These are phyloP conservation scores for Ephemerocybe angulata DNA, from an alignment of 768 basidiomycete genomes.

Conservation along the genomic window DNA sequence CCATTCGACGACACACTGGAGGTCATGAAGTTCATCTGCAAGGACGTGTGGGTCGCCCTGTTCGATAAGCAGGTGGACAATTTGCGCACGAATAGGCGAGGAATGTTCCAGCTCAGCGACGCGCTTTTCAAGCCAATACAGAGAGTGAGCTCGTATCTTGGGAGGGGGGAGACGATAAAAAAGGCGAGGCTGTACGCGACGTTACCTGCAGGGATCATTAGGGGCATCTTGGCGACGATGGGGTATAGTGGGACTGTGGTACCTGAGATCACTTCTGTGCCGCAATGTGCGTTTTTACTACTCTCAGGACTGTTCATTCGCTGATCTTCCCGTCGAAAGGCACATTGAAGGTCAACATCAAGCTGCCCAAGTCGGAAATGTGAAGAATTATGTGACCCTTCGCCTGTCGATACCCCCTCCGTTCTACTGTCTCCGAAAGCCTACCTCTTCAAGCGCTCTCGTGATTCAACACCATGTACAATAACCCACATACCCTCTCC, in stretches of 20 bases:
- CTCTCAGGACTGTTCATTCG: not conserved
- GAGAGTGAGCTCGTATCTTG: constrained; percentile 66
- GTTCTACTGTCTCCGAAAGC: too few species aligned
- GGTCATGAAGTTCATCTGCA: constrained; percentile 92
- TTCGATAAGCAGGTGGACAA: constrained; percentile 98
- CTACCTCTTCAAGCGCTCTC: too few species aligned
- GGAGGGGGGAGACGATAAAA: constrained; percentile 67
- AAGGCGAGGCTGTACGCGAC: constrained; percentile 77
- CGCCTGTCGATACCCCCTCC: too few species aligned
- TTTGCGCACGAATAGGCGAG: constrained; percentile 89
- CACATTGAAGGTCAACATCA: constrained; percentile 67
- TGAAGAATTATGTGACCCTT: too few species aligned
- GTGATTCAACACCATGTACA: too few species aligned
- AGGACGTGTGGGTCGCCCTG: constrained; percentile 88
- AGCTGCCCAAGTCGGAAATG: constrained; percentile 78
- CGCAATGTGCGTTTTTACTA: constrained; percentile 62
- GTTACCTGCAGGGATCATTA: constrained; percentile 79
- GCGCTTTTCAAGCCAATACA: constrained; percentile 84
- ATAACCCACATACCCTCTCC: too few species aligned
- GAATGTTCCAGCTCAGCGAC: constrained; percentile 91
- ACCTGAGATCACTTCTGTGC: constrained; percentile 75
- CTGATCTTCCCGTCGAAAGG: constrained; percentile 36
- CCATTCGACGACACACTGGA: constrained; percentile 84
- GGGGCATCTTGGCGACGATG: constrained; percentile 74
- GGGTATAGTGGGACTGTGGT: constrained; percentile 73